Evolutionary conservation across 495 filamentous ascomycete genomes (phyloP), one percentile per base, ranked within the genome.

Genomic region (Cercophora newfieldiana): DNA sequence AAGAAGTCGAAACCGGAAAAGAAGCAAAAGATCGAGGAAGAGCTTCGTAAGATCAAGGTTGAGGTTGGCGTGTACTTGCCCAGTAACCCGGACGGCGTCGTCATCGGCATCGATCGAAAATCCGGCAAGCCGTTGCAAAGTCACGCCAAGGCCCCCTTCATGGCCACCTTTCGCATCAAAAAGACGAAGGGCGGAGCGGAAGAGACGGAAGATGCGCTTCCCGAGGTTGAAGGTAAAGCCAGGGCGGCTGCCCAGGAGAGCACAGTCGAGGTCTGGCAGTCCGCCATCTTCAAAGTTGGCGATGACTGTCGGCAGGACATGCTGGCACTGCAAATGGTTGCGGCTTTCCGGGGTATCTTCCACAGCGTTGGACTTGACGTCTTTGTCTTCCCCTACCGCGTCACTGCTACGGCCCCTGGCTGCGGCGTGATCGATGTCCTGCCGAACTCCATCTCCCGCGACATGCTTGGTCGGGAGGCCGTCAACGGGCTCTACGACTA

Each of bases 281-380:
- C 94, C 2, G 96, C 96, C 18, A 99, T 99, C 74, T 99, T 99
- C 87, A 99, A 99, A 77, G 96, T 99, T 62, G 96, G 96, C 21
- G 96, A 99, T 73, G 96, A 99, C 74, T 98, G 96, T 74, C 90
- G 96, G 49, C 96, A 99, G 77, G 96, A 99, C 72, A 91, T 99
- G 70, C 81, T 99, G 56, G 96, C 95, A 14, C 81, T 99, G 59
- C 96, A 99, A 77, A 94, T 99, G 90, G 96, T 99, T 73, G 89
- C 96, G 3, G 91, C 92, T 7, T 99, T 99, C 83, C 89, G 94
- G 24, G 94, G 92, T 64, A 97, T 99, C 65, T 99, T 97, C 81
- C 89, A 94, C 76, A 89, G 82, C 69, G 91, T 97, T 54, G 96
- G 96, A 0, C 86, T 99, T 4, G 95, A 98, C 75, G 95, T 98